Conservation (phyloP, 2,329 filamentous ascomycete species). For the Nigrograna mackinnonii region DNA sequence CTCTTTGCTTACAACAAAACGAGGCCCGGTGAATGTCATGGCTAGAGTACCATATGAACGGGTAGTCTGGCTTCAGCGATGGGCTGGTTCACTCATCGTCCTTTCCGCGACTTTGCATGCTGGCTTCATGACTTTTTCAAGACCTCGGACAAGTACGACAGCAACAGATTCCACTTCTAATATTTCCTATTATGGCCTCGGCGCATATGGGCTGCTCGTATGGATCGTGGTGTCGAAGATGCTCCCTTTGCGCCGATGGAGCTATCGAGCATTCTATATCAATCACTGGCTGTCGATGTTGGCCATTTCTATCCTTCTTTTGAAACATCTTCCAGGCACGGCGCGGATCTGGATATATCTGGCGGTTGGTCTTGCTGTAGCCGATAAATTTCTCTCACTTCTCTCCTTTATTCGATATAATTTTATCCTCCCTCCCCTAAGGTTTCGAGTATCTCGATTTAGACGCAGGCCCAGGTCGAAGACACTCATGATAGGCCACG, state of each 20-base stretch:
- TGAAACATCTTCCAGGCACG: slow-evolving; percentile 27
- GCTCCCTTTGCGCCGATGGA: slow-evolving; percentile 24
- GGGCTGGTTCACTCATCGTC: slow-evolving; percentile 23
- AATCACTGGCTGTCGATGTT: slow-evolving; percentile 29
- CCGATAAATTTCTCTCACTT: slow-evolving; percentile 16
- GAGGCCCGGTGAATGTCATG: slow-evolving; percentile 23
- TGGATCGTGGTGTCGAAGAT: slow-evolving; percentile 29
- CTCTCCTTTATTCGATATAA: slow-evolving; percentile 21
- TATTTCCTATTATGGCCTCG: slow-evolving; percentile 23
- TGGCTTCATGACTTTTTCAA: slow-evolving; percentile 26
- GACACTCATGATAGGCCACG: slow-evolving; percentile 20
- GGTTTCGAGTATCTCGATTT: slow-evolving; percentile 9
- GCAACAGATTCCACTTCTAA: slow-evolving; percentile 22
- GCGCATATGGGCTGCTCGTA: slow-evolving; percentile 21
- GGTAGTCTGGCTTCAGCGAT: slow-evolving; percentile 27
- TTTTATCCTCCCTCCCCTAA: slow-evolving; percentile 14
- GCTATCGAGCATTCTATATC: slow-evolving; percentile 27
- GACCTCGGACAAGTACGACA: no score
- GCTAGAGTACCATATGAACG: slow-evolving; percentile 23
- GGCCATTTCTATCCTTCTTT: slow-evolving; percentile 20
- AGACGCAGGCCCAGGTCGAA: slow-evolving; percentile 11
- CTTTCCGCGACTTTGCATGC: slow-evolving; percentile 29
- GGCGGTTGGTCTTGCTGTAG: slow-evolving; percentile 14
- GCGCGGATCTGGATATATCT: slow-evolving; percentile 23
- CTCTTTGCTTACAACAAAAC: slow-evolving; percentile 28